Base-by-base conservation (phyloP, 1,139 yeast genomes). In the Saccharomyces hybrid region DNA sequence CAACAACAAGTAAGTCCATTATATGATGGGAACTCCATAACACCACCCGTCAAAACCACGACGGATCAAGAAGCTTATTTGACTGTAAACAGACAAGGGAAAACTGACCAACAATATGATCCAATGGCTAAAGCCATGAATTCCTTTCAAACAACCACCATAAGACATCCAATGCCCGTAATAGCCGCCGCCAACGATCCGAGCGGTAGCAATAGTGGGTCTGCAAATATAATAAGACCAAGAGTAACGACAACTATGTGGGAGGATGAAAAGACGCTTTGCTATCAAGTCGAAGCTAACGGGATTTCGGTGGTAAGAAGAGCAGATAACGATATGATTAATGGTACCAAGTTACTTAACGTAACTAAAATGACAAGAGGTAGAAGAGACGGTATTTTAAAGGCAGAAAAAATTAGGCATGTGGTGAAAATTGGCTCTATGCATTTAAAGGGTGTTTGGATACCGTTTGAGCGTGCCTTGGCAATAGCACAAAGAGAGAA, bases 401-500 rank as follows among this genome's bases (percentile, higher is more conserved):
- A 91, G 74, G 82, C 87, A 59, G 97, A 90, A 71, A 87, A 88
- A 69, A 82, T 83, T 47, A 78, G 97, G 49, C 95, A 88, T 69
- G 97, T 91, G 51, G 96, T 90, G 56, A 90, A 90, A 72, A 88
- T 90, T 61, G 97, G 97, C n/a, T 87, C 95, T 21, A 90, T 90
- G 97, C 96, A 89, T 69, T 77, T 90, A 66, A 90, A 90, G 73
- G 97, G 97, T 51, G 97, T 90, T 49, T 90, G 97, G 97, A 89
- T 90, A 61, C 97, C 97, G 0, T 88, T 88, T 70, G 96, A 89
- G 62, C 77, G 97, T 52, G 97, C 97, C 1, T 76, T 88, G 54
- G 90, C 88, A 31, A 86, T 90, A 83, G 97, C 97, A 41, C 90
- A 88, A 72, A 78, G 88, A 62, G 97, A 90, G 71, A 86, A 88